Evolutionary conservation across 176 grass and related monocot genomes (phyloP).

Genomic region (Avena sativa): DNA sequence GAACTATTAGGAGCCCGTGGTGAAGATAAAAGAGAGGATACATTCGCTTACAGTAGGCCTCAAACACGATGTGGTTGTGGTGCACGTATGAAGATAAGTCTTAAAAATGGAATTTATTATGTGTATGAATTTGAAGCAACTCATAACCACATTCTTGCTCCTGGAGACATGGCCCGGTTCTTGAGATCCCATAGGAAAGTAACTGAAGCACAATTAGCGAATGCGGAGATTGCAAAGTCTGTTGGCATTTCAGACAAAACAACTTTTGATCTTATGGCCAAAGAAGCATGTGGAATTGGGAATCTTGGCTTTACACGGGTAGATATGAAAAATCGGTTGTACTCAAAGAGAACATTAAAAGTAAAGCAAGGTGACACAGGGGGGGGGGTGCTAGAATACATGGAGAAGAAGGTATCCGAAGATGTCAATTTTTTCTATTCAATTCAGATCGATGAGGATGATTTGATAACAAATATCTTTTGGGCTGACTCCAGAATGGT

Average conservation of each 20-base stretch:
- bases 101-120: background rate
- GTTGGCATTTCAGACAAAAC: background rate
- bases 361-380: background rate
- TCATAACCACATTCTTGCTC: background rate
- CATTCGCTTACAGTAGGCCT: background rate
- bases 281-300: background rate
- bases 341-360: background rate
- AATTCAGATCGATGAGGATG: slow-evolving; percentile 26
- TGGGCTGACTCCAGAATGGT: background rate
- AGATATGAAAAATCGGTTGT: background rate
- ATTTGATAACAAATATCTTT: slow-evolving; percentile 31
- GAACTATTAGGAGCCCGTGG: background rate
- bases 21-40: background rate
- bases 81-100: background rate
- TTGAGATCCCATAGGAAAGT: slow-evolving; percentile 28
- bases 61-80: background rate
- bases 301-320: background rate
- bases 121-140: background rate
- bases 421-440: background rate
- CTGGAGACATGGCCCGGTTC: background rate
- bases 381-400: background rate
- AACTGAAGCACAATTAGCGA: slow-evolving; percentile 13
- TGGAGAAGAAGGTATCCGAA: background rate
- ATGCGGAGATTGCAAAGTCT: background rate
- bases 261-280: background rate